These are phyloP conservation scores for Spathaspora arborariae DNA, from an alignment of 805 yeast species.

Conservation along the genomic window DNA sequence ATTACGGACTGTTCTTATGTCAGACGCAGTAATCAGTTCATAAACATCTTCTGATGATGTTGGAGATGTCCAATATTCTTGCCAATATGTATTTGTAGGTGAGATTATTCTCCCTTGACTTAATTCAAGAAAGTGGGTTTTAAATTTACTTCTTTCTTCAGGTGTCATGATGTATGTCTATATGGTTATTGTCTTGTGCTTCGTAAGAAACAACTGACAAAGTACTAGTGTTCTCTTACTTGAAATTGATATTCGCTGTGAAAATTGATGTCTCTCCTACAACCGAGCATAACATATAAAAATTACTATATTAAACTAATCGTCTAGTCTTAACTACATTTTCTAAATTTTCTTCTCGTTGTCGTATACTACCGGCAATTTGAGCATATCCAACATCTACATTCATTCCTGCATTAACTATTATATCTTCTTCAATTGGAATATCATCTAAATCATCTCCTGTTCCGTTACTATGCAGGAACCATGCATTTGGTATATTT, in stretches of 20 bases:
- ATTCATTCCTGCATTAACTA: conserved; percentile 35
- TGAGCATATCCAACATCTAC: conserved; percentile 38
- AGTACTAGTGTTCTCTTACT: too few species aligned
- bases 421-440: conserved; percentile 9
- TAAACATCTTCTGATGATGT: conserved; percentile 54
- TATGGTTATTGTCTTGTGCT: too few species aligned
- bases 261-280: too few species aligned
- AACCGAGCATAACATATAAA: too few species aligned
- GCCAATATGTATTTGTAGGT: conserved; percentile 20
- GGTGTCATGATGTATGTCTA: conserved; percentile 57
- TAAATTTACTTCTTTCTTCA: conserved; percentile 63
- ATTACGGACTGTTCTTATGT: conserved; percentile 57
- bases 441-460: conserved; percentile 20
- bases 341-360: conserved; percentile 19
- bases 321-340: neutral
- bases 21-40: conserved; percentile 51
- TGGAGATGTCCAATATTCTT: conserved; percentile 34
- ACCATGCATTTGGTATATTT: conserved; percentile 26
- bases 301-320: neutral
- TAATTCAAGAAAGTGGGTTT: conserved; percentile 57
- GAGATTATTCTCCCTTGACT: conserved; percentile 42
- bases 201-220: too few species aligned
- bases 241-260: too few species aligned
- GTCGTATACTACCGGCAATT: conserved; percentile 30
- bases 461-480: conserved; percentile 1